Evolutionary conservation across 805 yeast species (phyloP).

Genomic region (Ogataea naganishii): DNA sequence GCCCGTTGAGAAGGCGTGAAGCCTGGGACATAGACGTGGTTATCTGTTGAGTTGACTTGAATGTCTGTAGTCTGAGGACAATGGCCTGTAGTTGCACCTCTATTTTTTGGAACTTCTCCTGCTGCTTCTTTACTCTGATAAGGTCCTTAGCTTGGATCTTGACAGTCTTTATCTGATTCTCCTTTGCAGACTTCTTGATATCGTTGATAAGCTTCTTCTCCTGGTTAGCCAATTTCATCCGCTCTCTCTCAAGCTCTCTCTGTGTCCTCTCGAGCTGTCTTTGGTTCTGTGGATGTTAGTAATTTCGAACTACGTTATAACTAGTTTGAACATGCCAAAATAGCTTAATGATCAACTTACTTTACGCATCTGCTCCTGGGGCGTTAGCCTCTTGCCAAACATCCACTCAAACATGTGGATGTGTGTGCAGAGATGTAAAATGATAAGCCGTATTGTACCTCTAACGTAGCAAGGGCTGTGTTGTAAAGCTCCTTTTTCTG

Average conservation of each 20-base stretch:
- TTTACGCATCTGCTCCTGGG: constrained; percentile 88
- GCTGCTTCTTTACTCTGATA: constrained; percentile 75
- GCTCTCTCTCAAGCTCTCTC: constrained; percentile 85
- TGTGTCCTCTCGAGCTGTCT: constrained; percentile 91
- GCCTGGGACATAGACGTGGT: constrained; percentile 92
- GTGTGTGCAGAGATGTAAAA: too few relatives aligned
- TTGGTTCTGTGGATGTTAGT: constrained; percentile 54
- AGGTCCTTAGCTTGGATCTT: constrained; percentile 94
- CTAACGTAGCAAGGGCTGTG: too few relatives aligned
- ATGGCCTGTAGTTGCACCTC: constrained; percentile 94
- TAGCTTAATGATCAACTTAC: constrained; percentile 19
- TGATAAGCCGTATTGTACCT: too few relatives aligned
- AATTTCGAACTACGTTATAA: constrained; percentile 2
- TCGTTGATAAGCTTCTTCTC: constrained; percentile 83
- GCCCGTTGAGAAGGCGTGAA: constrained; percentile 69
- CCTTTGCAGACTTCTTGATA: constrained; percentile 86
- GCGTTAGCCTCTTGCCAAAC: constrained; percentile 87
- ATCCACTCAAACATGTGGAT: constrained; percentile 92
- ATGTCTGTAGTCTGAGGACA: constrained; percentile 83
- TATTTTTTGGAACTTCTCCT: constrained; percentile 87
- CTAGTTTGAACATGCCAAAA: not conserved
- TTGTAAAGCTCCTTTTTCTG: too few relatives aligned
- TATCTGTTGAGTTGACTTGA: constrained; percentile 92
- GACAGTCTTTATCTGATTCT: constrained; percentile 81
- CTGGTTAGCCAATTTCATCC: constrained; percentile 77